Base-by-base conservation (phyloP, 2,329 filamentous ascomycete genomes). In the Curvularia eragrostidis region DNA sequence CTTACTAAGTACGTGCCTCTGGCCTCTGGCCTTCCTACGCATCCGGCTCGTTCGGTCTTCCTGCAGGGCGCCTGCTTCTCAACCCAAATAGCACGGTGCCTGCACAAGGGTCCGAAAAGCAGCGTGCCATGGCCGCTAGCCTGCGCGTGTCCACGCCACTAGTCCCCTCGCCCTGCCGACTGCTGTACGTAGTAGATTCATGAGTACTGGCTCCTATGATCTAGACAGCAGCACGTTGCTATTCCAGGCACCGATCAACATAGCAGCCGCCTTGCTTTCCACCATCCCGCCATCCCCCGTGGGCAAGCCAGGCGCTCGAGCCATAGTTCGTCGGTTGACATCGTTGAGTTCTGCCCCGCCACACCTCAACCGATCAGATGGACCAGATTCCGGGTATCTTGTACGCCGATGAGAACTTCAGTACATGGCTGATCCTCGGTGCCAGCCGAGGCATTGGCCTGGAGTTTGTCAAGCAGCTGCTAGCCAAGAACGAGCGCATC, bases 381-480 rank as follows among this genome's bases (percentile, higher is more conserved):
- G 77, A 79, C 66, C 77, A 75, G 62, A 80, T 79, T 51, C 77
- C 78, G 19, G 73, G 77, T 66, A 68, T 78, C 43, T 70, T 80
- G 48, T 80, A 78, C 61, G 72, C 73, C 58, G 74, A 77, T 52
- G 69, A 75, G 61, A 72, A 78, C 52, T 73, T 64, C 57, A 79
- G 76, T 55, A 81, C 80, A 46, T 82, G 80, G 80, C 70, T 81
- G 48, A 76, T 82, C 49, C 70, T 82, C 15, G 80, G 80, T 51
- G 79, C 80, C 36, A 80, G 78, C 42, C 75, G 80, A 68, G 80
- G 80, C 46, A 81, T 82, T 64, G 83, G 83, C 18, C 75, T 83
- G 38, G 83, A 85, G 64, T 84, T 84, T 59, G 81, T 82, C 36
- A 75, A 78, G 36, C 82, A 85, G 65, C 71, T 84, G 26, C 69